A percentile compares a stretch with the other conserved stretches of the same genome.
Evolutionary conservation across 768 basidiomycete species (phyloP).

Genomic region (Trametes punicea): DNA sequence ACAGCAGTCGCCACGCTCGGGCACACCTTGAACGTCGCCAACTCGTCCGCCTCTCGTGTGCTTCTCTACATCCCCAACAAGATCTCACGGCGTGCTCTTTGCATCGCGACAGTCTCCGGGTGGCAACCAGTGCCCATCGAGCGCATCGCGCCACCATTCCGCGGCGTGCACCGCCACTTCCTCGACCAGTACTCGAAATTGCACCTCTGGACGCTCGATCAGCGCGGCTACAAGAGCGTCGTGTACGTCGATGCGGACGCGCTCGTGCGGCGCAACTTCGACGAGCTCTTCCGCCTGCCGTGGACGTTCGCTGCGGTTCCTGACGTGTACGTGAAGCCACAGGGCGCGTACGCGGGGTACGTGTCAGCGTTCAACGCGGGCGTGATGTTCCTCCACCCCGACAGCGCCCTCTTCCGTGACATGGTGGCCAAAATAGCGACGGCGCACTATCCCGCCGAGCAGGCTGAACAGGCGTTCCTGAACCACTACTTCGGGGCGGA

Average conservation of each 20-base stretch:
- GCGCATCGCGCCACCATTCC: conserved; percentile 33
- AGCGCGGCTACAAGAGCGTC: conserved; percentile 25
- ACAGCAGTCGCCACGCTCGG: conserved; percentile 32
- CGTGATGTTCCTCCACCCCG: conserved; percentile 34
- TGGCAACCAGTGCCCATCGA: conserved; percentile 31
- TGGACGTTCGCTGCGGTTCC: conserved; percentile 35
- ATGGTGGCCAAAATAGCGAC: conserved; percentile 37
- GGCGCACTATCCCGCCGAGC: conserved; percentile 35
- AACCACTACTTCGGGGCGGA: conserved; percentile 36
- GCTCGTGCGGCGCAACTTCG: conserved; percentile 31
- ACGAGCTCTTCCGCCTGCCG: conserved; percentile 34
- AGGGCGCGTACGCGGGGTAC: conserved; percentile 24
- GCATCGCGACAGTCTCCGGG: conserved; percentile 29
- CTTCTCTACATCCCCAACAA: conserved; percentile 33
- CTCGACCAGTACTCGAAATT: conserved; percentile 37
- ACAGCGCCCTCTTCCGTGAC: conserved; percentile 26
- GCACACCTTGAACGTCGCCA: conserved; percentile 27
- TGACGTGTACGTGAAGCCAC: conserved; percentile 28
- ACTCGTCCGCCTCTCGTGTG: conserved; percentile 30
- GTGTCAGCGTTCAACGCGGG: conserved; percentile 36
- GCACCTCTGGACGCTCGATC: conserved; percentile 34
- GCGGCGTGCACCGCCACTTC: conserved; percentile 31
- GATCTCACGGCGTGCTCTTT: conserved; percentile 30
- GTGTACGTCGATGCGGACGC: conserved; percentile 38
- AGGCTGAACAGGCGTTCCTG: conserved; percentile 45